Percentiles rank a stretch among this genome's conserved stretches.
These are phyloP conservation scores for Citrus cavaleriei DNA, from an alignment of 345 rosid species.

Conservation along the genomic window DNA sequence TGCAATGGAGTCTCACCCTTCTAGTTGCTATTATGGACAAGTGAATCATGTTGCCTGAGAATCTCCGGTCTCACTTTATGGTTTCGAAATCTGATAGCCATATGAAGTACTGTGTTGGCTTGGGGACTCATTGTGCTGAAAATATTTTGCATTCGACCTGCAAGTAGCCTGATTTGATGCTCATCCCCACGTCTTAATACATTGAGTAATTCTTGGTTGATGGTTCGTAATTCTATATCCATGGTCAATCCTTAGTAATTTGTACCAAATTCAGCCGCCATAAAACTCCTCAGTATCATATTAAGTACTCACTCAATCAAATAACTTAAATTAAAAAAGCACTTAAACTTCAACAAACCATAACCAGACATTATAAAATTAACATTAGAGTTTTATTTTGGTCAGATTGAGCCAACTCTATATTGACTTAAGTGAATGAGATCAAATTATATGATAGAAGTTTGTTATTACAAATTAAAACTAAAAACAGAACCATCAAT, in stretches of 20 bases:
- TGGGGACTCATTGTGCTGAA: not conserved
- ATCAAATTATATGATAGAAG: too few relatives aligned
- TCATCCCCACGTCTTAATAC: not conserved
- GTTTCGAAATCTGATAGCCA: conserved; percentile 1
- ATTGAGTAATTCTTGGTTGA: not conserved
- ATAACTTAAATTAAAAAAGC: too few relatives aligned
- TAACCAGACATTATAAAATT: too few relatives aligned
- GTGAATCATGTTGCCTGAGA: not conserved
- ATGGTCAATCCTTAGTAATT: not conserved
- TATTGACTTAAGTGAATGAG: too few relatives aligned
- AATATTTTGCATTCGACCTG: not conserved
- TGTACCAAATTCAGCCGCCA: not conserved
- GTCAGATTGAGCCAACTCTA: too few relatives aligned
- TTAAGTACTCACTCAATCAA: too few relatives aligned
- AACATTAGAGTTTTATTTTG: too few relatives aligned
- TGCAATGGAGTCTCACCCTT: not conserved
- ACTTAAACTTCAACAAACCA: too few relatives aligned
- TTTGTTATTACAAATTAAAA: too few relatives aligned
- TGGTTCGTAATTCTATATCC: not conserved
- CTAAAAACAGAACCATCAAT: too few relatives aligned
- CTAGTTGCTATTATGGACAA: not conserved
- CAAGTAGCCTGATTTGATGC: not conserved
- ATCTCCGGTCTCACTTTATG: not conserved
- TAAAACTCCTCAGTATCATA: not conserved
- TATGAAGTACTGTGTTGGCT: not conserved